Evolutionary conservation across 768 basidiomycete species (phyloP), one percentile per base, ranked within the genome.

Genomic region (Naganishia friedmannii): DNA sequence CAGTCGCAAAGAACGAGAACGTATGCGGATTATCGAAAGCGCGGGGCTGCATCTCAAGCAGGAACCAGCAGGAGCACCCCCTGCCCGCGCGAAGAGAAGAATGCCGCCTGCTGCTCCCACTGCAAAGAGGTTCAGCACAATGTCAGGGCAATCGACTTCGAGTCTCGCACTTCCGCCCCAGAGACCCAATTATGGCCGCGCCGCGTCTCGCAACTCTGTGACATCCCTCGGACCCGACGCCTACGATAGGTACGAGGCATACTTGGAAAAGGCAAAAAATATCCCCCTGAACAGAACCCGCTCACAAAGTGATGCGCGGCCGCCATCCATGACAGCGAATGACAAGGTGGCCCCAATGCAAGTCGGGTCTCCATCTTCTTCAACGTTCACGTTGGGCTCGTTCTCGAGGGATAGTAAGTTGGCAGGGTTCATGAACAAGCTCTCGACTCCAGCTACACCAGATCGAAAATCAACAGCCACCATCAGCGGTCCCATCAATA

Each of bases 241-340:
- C 0, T 95, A 89, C 78, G 90, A 91, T 68, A 85, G 92, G 45
- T 96, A 95, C 77, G 91, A 94, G 78, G 84, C 88, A n/a, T 93
- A 88, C 71, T 70, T 80, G 81, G 87, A 87, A 76, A 86, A 87
- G 75, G 67, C 73, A 34, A 82, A 71, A 39, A 48, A 55, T 17
- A 56, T 58, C 8, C 60, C 60, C 3, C 13, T 26, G n/a, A 29
- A 28, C 10, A 51, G 70, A 32, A 39, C 69, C 42, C 55, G 57
- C 67, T 73, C 57, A 21, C 73, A 66, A 26, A 66, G 66, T 53
- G 74, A 81, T 56, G 86, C 86, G 71, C 83, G 89, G 63, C 79
- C 88, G 70, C 89, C 90, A 19, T 58, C 68, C 2, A 29, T 56
- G 23, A 53, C 53, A 15, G 46, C 45, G 23, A 37, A 51, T 3